A percentile compares a stretch with the other conserved stretches of the same genome.
These are phyloP conservation scores for Calonectria pauciramosa DNA, from an alignment of 2,329 filamentous ascomycete species.

Conservation along the genomic window DNA sequence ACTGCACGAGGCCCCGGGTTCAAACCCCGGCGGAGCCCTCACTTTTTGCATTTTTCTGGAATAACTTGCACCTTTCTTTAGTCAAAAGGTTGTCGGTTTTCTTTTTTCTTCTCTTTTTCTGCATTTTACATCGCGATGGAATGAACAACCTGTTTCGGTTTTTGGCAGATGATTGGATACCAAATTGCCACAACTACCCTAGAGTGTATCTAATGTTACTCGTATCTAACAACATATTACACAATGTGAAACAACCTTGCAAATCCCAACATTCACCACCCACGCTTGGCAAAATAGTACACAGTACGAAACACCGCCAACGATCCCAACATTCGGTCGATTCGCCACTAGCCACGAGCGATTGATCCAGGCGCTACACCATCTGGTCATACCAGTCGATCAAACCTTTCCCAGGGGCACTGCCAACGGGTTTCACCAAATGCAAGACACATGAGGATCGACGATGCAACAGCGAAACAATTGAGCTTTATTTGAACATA, in stretches of 20 bases:
- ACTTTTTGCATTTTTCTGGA: conserved; percentile 2
- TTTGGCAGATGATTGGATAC: neutral
- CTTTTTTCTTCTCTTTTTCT: neutral
- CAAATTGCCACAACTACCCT: neutral
- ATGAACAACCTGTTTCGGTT: neutral
- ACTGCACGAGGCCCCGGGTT: conserved; percentile 33
- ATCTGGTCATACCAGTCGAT: neutral
- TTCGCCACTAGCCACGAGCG: neutral
- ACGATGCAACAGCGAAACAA: neutral
- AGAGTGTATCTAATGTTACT: neutral
- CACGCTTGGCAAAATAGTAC: too few relatives aligned
- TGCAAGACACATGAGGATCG: neutral
- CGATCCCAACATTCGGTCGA: neutral
- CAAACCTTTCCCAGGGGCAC: neutral
- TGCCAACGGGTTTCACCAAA: neutral
- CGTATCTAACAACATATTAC: neutral
- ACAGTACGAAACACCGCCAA: too few relatives aligned
- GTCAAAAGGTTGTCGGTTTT: neutral
- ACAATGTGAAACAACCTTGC: too few relatives aligned
- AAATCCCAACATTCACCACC: too few relatives aligned
- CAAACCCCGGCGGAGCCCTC: conserved; percentile 30
- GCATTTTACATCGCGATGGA: neutral
- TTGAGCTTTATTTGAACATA: neutral
- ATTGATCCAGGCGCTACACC: neutral
- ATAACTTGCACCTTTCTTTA: neutral